Evolutionary conservation across 1,284 basidiomycete species (phyloP).

Genomic region (Austroboletus niveus): DNA sequence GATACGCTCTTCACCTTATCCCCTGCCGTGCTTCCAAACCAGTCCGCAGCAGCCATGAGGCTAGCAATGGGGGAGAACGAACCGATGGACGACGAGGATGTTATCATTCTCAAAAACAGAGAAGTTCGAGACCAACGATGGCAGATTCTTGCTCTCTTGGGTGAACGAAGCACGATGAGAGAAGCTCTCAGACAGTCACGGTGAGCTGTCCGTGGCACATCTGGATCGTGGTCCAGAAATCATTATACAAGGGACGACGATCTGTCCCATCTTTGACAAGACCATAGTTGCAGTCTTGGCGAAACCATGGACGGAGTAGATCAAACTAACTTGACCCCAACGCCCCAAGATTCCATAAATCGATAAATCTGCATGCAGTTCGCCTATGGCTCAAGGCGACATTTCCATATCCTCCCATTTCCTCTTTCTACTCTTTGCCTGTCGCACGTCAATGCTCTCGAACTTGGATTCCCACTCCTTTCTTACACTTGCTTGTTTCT

Average conservation of each 20-base stretch:
- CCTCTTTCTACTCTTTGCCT: constrained; percentile 13
- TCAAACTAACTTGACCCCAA: background rate
- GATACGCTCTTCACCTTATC: constrained; percentile 74
- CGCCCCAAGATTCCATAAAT: background rate
- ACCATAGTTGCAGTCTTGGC: background rate
- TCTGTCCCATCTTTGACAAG: no score
- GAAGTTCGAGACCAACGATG: constrained; percentile 67
- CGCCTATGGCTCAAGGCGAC: constrained; percentile 21
- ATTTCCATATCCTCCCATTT: constrained; percentile 27
- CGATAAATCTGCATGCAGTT: background rate
- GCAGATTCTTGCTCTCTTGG: constrained; percentile 74
- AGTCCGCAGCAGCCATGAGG: constrained; percentile 70
- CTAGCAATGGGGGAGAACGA: constrained; percentile 61
- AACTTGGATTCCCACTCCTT: constrained; percentile 32
- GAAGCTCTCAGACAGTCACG: constrained; percentile 49
- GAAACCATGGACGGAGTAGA: background rate
- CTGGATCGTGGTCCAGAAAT: no score
- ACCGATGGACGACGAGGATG: constrained; percentile 48
- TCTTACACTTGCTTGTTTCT: constrained; percentile 19
- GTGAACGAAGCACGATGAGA: constrained; percentile 69
- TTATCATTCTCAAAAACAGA: constrained; percentile 56
- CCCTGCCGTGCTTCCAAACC: constrained; percentile 73
- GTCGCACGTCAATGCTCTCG: constrained; percentile 22
- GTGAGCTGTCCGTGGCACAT: constrained; percentile 8
- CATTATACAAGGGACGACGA: no score